These are phyloP conservation scores for Gaillardinia entomophila DNA, from an alignment of 805 yeast species.

Conservation along the genomic window DNA sequence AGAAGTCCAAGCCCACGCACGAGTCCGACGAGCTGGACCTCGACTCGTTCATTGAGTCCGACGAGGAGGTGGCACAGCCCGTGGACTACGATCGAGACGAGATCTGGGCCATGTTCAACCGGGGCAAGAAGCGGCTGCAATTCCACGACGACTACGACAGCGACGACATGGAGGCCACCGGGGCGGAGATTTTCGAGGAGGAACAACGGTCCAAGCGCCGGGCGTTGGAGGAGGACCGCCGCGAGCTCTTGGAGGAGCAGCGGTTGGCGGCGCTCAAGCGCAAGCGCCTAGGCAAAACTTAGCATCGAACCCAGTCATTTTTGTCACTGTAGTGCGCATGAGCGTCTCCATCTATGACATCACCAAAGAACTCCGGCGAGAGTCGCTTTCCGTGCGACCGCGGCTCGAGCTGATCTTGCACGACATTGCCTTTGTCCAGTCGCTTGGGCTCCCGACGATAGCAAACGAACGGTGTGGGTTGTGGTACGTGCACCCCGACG, in stretches of 20 bases:
- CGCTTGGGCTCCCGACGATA: constrained; percentile 36
- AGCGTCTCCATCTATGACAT: constrained; percentile 10
- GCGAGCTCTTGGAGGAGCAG: constrained; percentile 60
- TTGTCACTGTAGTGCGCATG: too few relatives aligned
- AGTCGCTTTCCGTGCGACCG: constrained; percentile 47
- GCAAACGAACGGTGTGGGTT: constrained; percentile 85
- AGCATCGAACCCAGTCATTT: too few relatives aligned
- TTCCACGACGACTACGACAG: constrained; percentile 39
- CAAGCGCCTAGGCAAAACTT: too few relatives aligned
- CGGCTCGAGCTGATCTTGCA: constrained; percentile 66
- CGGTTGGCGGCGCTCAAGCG: constrained; percentile 40
- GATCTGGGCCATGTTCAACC: constrained; percentile 81
- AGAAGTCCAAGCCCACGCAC: constrained; percentile 8
- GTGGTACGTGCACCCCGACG: constrained; percentile 64
- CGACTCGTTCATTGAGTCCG: constrained; percentile 53
- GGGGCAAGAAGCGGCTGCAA: constrained; percentile 49
- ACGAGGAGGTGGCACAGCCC: constrained; percentile 13
- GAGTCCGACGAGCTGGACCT: constrained; percentile 44
- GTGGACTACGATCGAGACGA: constrained; percentile 73
- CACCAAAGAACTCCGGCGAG: constrained; percentile 43
- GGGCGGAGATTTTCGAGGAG: constrained; percentile 80
- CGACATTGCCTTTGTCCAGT: constrained; percentile 50
- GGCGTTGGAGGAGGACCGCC: constrained; percentile 72
- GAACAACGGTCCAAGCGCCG: constrained; percentile 62
- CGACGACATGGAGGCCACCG: constrained; percentile 92